Evolutionary conservation across 306 rosid species (phyloP).

Genomic region (Vicia faba): DNA sequence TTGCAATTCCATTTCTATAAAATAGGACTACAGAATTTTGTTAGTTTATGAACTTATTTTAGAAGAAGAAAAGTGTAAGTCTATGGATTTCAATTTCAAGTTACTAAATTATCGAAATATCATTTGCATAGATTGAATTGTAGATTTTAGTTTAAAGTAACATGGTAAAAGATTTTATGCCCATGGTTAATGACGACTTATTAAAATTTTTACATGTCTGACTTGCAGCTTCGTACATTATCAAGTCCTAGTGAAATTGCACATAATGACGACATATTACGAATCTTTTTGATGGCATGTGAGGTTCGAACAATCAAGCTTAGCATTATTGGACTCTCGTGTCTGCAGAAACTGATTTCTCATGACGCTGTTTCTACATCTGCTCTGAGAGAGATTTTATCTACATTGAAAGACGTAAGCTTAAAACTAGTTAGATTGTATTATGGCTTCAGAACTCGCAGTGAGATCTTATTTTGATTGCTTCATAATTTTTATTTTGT

Average conservation of each 20-base stretch:
- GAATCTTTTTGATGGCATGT: constrained; percentile 91
- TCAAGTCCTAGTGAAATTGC: constrained; percentile 89
- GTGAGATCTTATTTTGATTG: constrained; percentile 10
- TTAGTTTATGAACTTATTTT: constrained; percentile 24
- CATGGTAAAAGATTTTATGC: background rate
- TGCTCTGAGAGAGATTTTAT: constrained; percentile 73
- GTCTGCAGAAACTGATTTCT: constrained; percentile 88
- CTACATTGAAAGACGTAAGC: constrained; percentile 91
- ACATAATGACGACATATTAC: constrained; percentile 82
- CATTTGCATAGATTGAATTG: background rate
- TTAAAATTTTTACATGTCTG: constrained; percentile 34
- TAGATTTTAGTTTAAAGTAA: constrained; percentile 33
- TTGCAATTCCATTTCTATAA: constrained; percentile 27
- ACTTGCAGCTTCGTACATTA: constrained; percentile 84
- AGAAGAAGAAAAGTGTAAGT: constrained; percentile 16
- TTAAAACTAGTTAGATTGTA: constrained; percentile 9
- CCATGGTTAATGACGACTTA: constrained; percentile 16
- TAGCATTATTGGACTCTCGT: constrained; percentile 92
- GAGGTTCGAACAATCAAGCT: constrained; percentile 82
- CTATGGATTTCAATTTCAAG: constrained; percentile 20
- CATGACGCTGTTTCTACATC: constrained; percentile 89
- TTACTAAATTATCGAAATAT: constrained; percentile 25
- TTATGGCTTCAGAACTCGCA: constrained; percentile 19
- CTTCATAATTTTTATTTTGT: constrained; percentile 4
- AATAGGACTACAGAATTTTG: constrained; percentile 26